Percentiles rank a stretch among this genome's conserved stretches.
Evolutionary conservation across 495 filamentous ascomycete species (phyloP).

Genomic region (Trypethelium eluteriae): DNA sequence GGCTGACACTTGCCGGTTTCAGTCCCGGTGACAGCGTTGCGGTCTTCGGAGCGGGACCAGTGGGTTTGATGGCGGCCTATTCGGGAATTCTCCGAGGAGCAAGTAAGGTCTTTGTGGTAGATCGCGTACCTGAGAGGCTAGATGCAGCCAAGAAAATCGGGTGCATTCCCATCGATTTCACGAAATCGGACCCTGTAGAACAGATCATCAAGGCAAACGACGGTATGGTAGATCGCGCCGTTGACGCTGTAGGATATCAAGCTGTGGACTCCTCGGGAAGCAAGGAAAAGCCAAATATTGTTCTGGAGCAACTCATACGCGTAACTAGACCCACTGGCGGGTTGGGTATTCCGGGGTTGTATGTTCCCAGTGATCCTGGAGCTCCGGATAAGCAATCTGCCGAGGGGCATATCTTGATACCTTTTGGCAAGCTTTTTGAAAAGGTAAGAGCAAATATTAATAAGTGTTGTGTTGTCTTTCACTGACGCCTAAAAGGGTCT

Average conservation of each 20-base stretch:
- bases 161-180: constrained; percentile 37
- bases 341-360: constrained; percentile 36
- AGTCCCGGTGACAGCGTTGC: constrained; percentile 48
- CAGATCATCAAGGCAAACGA: constrained; percentile 38
- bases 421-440: constrained; percentile 55
- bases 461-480: neutral
- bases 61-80: constrained; percentile 54
- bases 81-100: constrained; percentile 47
- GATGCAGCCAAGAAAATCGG: constrained; percentile 48
- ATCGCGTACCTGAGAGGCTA: constrained; percentile 47
- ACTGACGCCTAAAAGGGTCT: constrained; percentile 36
- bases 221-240: constrained; percentile 46
- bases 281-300: constrained; percentile 38
- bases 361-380: constrained; percentile 34
- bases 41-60: constrained; percentile 45
- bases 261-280: constrained; percentile 37
- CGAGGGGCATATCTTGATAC: constrained; percentile 49
- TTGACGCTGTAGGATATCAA: constrained; percentile 51
- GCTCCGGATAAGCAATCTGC: constrained; percentile 40
- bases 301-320: constrained; percentile 35
- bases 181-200: constrained; percentile 32
- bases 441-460: constrained; percentile 37
- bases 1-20: constrained; percentile 48
- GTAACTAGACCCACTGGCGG: constrained; percentile 35
- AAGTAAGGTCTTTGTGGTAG: constrained; percentile 47